A percentile compares a stretch with the other conserved stretches of the same genome.
phyloP scores from a whole-genome alignment of 1,284 basidiomycete species.

The Phellinidium pouzarii region DNA sequence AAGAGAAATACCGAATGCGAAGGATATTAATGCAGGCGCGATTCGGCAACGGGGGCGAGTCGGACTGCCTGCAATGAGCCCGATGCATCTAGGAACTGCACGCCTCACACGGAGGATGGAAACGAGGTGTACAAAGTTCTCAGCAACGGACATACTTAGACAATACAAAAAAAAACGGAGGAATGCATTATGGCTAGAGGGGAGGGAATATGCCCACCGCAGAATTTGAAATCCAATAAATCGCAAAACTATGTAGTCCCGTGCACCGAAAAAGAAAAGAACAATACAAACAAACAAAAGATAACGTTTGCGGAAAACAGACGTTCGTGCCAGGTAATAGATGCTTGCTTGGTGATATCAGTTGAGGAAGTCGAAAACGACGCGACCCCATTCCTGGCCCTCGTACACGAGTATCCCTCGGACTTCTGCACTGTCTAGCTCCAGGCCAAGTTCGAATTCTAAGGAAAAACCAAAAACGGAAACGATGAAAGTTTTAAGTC shows the following conservation, averaged over 20 bases:
- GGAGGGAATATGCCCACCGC: neutral
- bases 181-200: neutral
- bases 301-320: neutral
- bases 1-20: too few relatives aligned
- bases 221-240: neutral
- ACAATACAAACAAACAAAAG: neutral
- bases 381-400: constrained; percentile 69
- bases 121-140: neutral
- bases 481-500: neutral
- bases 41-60: neutral
- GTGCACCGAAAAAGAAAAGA: neutral
- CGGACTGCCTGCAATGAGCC: neutral
- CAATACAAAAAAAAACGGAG: neutral
- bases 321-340: constrained; percentile 37
- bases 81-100: neutral
- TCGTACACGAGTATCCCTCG: constrained; percentile 69
- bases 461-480: constrained; percentile 10
- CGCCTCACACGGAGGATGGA: neutral
- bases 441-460: constrained; percentile 78
- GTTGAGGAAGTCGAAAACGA: constrained; percentile 39
- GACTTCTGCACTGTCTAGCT: constrained; percentile 76
- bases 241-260: too few relatives aligned
- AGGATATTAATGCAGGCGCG: too few relatives aligned
- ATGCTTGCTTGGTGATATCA: constrained; percentile 38
- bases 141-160: neutral